Evolutionary conservation across 371 early-diverging fungal species (phyloP).

Genomic region (Mortierella sp.): DNA sequence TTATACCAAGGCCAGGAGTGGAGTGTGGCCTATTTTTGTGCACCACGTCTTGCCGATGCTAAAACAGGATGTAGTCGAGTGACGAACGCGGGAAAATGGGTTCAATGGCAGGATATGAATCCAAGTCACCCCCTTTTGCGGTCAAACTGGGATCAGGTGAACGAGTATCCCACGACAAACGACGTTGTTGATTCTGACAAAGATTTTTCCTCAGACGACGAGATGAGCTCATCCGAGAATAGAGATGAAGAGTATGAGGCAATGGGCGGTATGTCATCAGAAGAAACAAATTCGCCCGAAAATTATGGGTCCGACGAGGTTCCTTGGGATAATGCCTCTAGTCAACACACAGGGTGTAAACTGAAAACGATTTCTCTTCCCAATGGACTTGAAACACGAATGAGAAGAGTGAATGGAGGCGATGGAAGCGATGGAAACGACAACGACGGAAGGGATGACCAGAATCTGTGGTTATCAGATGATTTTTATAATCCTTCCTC

Average conservation of each 20-base stretch:
- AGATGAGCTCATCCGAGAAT: neutral
- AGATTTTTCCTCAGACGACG: neutral
- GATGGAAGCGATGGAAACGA: too few relatives aligned
- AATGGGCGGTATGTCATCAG: neutral
- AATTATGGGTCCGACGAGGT: neutral
- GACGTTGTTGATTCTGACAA: neutral
- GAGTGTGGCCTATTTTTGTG: slow-evolving; percentile 19
- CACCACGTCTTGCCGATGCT: slow-evolving; percentile 6
- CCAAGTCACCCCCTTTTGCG: slow-evolving; percentile 16
- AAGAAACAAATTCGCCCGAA: neutral
- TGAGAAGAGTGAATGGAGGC: too few relatives aligned
- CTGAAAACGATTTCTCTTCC: neutral
- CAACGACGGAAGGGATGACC: too few relatives aligned
- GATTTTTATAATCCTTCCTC: too few relatives aligned
- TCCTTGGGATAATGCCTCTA: neutral
- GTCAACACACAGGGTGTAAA: neutral
- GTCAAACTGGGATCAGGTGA: neutral
- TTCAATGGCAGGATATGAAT: slow-evolving; percentile 7
- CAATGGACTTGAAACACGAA: too few relatives aligned
- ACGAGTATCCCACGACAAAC: neutral
- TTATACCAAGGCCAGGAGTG: neutral
- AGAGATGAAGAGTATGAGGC: neutral
- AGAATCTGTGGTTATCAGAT: too few relatives aligned
- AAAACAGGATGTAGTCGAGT: slow-evolving; percentile 25
- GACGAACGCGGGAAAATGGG: slow-evolving; percentile 10